These are phyloP conservation scores for Diphasiastrum complanatum DNA, from an alignment of 83 land plant species.

Conservation along the genomic window DNA sequence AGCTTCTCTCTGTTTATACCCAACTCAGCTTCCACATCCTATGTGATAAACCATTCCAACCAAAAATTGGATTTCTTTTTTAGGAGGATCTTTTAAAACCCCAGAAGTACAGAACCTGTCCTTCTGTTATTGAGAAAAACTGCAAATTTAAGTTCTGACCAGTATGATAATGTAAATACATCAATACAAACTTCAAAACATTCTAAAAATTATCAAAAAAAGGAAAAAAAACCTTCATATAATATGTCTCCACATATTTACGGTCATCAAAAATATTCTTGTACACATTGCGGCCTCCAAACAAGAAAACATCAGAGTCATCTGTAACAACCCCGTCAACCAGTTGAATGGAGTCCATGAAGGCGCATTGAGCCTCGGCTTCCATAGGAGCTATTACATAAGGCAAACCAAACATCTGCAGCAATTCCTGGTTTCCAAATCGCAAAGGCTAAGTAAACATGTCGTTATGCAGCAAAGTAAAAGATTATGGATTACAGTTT, in stretches of 20 bases:
- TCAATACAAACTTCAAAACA: too few relatives aligned
- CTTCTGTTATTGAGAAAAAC: too few relatives aligned
- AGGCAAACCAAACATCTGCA: constrained; percentile 98
- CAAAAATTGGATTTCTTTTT: too few relatives aligned
- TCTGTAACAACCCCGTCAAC: constrained; percentile 99
- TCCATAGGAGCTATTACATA: constrained; percentile 99
- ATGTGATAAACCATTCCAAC: background rate
- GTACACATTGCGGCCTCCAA: constrained; percentile 90
- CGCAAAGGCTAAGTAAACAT: background rate
- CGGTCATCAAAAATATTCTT: constrained; percentile 98
- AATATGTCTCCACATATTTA: constrained; percentile 96
- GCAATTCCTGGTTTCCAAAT: constrained; percentile 53
- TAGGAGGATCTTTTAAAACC: too few relatives aligned
- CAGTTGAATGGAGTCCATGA: constrained; percentile 59
- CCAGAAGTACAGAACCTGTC: too few relatives aligned
- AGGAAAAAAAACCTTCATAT: constrained; percentile 69
- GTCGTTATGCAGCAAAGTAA: background rate
- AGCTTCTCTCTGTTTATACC: constrained; percentile 72
- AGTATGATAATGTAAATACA: too few relatives aligned
- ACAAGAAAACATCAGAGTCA: constrained; percentile 92
- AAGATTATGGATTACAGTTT: too few relatives aligned
- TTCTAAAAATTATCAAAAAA: too few relatives aligned
- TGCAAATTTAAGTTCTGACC: too few relatives aligned
- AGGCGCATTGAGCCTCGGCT: constrained; percentile 99
- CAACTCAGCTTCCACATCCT: constrained; percentile 89